Evolutionary conservation across 2,329 filamentous ascomycete genomes (phyloP), one percentile per base, ranked within the genome.

Genomic region (Zasmidium citrigriseum): DNA sequence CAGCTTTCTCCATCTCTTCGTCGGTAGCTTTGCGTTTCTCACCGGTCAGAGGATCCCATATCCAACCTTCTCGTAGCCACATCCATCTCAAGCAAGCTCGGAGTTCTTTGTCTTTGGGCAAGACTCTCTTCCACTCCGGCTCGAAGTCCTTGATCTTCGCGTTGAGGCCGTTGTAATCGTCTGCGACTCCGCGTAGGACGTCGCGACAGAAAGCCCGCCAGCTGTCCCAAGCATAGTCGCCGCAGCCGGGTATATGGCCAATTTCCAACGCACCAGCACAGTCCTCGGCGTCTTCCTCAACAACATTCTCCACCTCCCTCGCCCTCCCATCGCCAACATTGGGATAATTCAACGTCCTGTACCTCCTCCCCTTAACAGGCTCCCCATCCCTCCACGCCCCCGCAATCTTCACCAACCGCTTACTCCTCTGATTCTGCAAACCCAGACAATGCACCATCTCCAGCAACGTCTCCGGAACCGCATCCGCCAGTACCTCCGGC

Each of bases 201-300:
- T 97, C 93, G 1, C 93, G 85, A 72, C 91, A 96, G 74, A 97
- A 97, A 63, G 97, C 96, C 2, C 93, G 86, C 90, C 91, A 97
- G 69, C 89, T 93, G 73, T 97, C 93, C 50, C 93, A 79, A 0
- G 91, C 89, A 73, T 97, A 97, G 1, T 86, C 81, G 16, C 92
- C 90, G 55, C 82, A 72, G 54, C 90, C 87, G 0, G 91, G 92
- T 57, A 97, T 78, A 72, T 96, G 90, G 0, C 89, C 91, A 59
- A 96, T 89, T 69, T 97, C 93, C 87, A 91, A 96, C 0, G 84
- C 83, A 3, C 83, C 80, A 0, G 78, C 75, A 11, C 80, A 78
- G 16, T 67, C 61, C 22, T 73, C 70, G 45, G 77, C 76, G 16
- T 80, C 78, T 55, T 82, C 79, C 21, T 77, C 73, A 16, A 85